Base-by-base conservation (phyloP, 208 protist genomes). In the Leishmania lainsoni region DNA sequence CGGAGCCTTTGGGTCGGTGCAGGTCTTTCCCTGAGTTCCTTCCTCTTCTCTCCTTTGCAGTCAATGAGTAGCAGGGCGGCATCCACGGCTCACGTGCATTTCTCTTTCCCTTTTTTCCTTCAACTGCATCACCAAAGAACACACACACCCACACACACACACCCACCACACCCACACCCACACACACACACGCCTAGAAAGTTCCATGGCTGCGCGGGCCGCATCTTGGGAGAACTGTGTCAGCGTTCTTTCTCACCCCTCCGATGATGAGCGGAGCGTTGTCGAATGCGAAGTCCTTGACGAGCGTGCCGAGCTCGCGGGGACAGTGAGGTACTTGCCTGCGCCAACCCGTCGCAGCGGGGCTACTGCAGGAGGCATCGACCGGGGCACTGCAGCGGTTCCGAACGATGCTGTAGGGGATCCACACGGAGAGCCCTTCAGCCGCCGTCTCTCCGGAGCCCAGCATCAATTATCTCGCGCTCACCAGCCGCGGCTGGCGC, bases 261-360 rank as follows among this genome's bases (percentile, higher is more conserved):
- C 59, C 20, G 82, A 80, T n/a, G 73, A 65, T 61, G 74, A 69
- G 51, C 76, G 54, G 75, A 82, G 75, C 75, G 49, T 81, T 14
- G 39, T 78, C 5, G 80, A 79, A 48, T 35, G 75, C 75, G 74
- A 84, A 32, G 14, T 85, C 14, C 9, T 56, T 20, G 69, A 80
- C 1, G 49, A 66, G 59, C 35, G 29, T 29, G 49, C 63, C 61
- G 73, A 52, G 9, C 68, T 61, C 42, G 65, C 9, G 32, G 52
- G 1, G 10, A 0, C 32, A 49, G 8, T n/a, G n/a, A 48, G 73
- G 51, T 61, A 32, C 48, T 61, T 8, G 17, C 22, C 73, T 65
- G 20, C 9, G 52, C 35, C 26, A 32, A 35, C 5, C 70, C 42
- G 29, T 32, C 26, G 79, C 22, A 26, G 49, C 42, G 56, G 3